Evolutionary conservation across 169 alveolate genomes (phyloP), one percentile per base, ranked within the genome.

Genomic region (Plasmodium coatneyi): DNA sequence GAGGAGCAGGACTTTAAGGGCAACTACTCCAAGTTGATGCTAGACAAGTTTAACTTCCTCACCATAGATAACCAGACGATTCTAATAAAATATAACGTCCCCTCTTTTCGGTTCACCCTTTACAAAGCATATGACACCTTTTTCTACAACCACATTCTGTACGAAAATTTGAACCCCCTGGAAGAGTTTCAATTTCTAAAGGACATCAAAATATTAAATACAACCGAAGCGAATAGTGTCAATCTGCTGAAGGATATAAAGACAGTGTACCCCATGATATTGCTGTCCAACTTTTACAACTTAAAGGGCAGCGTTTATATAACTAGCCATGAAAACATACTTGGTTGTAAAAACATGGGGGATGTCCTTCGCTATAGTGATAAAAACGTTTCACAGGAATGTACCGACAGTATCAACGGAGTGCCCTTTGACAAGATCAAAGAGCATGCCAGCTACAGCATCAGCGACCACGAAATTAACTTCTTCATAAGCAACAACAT

Each of bases 81-180:
- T n/a, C 56, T 86, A 86, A 76, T 74, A 32, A 86, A 86, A 86
- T 76, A 30, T 74, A 86, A 52, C 30, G 80, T 86, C 16, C 93
- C 93, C 60, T 86, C 93, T 2, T 86, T 86, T 43, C 80, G 34
- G 9, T 86, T 52, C 30, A 70, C 93, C 30, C 66, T 74, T 12
- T 86, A 86, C 60, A 86, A 86, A 86, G 19, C 79, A 22, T 86
- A 30, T 74, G 93, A 86, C 41, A 86, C 82, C 4, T 86, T 86
- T 25, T 86, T 86, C 76, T 86, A 74, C 82, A 86, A 86, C 39
- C 82, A 74, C 41, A 86, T 86, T 34, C 5, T 86, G 30, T 76
- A 86, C 12, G 93, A 86, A 41, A 52, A 86, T 16, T 16, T 86
- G 43, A 36, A 12, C 70, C 80, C 66, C 5, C 6, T 86, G 32